These are phyloP conservation scores for Boletellus ananiceps DNA, from an alignment of 768 basidiomycete genomes.

Conservation along the genomic window DNA sequence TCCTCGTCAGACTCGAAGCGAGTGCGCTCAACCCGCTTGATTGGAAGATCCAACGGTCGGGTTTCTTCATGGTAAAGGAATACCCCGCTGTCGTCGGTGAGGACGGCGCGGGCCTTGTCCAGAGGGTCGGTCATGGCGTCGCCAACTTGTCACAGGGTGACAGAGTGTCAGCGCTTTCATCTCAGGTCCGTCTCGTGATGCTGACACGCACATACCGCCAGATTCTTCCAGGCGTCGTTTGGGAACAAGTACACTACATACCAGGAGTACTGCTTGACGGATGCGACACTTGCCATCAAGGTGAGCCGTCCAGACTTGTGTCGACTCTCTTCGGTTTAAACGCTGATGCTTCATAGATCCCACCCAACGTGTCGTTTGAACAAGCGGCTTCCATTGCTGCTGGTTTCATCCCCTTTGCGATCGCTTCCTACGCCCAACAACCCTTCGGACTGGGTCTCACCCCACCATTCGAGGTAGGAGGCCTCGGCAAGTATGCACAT, in stretches of 20 bases:
- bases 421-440: constrained; percentile 28
- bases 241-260: constrained; percentile 9
- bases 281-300: constrained; percentile 17
- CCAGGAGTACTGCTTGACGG: constrained; percentile 22
- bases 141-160: constrained; percentile 32
- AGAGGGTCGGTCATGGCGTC: constrained; percentile 35
- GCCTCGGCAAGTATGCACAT: constrained; percentile 28
- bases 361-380: constrained; percentile 32
- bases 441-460: constrained; percentile 25
- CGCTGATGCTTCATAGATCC: constrained; percentile 22
- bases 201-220: not conserved
- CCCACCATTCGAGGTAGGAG: constrained; percentile 28
- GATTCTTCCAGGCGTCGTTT: constrained; percentile 10
- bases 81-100: constrained; percentile 36
- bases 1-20: constrained; percentile 40
- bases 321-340: not conserved
- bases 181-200: not conserved
- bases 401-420: constrained; percentile 31
- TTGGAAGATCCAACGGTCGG: constrained; percentile 12
- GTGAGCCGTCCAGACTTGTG: not conserved
- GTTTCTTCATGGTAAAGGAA: constrained; percentile 22
- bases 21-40: constrained; percentile 44
- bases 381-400: constrained; percentile 34
- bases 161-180: constrained; percentile 10
- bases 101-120: constrained; percentile 37